Evolutionary conservation across 805 yeast genomes (phyloP), one percentile per base, ranked within the genome.

Genomic region (Wickerhamiella azymoides): DNA sequence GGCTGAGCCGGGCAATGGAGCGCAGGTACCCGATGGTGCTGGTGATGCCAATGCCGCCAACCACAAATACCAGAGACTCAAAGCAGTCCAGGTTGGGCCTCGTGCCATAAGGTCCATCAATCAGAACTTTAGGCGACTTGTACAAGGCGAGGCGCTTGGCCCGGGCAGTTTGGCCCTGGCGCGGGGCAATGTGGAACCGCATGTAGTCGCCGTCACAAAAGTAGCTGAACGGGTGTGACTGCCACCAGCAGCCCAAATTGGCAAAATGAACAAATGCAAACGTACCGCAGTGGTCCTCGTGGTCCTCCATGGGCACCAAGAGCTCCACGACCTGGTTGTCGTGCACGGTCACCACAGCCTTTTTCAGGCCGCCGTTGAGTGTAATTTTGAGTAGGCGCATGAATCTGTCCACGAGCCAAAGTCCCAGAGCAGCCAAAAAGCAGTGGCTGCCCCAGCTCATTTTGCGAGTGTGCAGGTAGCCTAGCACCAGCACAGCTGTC

Each of bases 201-300:
- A 50, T 33, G 24, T 40, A 16, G 10, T 39, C 45, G 24, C 11
- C 60, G 57, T 1, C 26, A 46, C 44, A 21, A 56, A 43, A n/a
- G 85, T 77, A 60, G 40, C 45, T 77, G 61, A 82, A 80, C 1
- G 89, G 88, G 58, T 80, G 85, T 6, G 80, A 74, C 57, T 80
- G 84, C 79, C 80, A 79, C 58, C 77, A 73, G 32, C 77, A 73
- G 32, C 63, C 56, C 17, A 46, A 32, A 25, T 71, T 66, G 45
- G 77, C 53, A 45, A 77, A 66, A 60, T 77, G 71, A 32, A 82
- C 60, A 55, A 65, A 80, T 1, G 70, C 74, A 58, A 63, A 74
- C 9, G 71, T 66, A 38, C 81, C 80, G 5, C 83, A 76, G 48
- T 57, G 62, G 19, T 41, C 44, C 39, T 41, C 44, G 14, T 37